Conservation (phyloP, 179 eudicot species). For the Camellia oleifera region DNA sequence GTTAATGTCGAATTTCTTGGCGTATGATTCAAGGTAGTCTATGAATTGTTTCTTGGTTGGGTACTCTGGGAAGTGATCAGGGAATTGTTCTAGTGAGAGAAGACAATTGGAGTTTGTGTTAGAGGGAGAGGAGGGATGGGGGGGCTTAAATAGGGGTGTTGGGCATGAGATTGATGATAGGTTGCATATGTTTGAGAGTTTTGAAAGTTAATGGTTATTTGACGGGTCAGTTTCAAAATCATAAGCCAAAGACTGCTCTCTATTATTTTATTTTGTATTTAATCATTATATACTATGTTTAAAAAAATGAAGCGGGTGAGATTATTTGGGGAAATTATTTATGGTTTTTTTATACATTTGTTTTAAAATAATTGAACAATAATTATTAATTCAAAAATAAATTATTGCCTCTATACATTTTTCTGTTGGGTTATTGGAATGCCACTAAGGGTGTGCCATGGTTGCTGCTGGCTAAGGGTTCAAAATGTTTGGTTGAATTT, state of each 20-base stretch:
- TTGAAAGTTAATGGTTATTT: constrained; percentile 15
- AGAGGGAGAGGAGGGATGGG: constrained; percentile 18
- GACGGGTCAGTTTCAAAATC: constrained; percentile 26
- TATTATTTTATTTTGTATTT: constrained; percentile 20
- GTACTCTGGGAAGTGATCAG: constrained; percentile 79
- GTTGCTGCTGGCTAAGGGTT: too few species aligned
- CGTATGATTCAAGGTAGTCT: constrained; percentile 73
- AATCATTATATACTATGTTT: constrained; percentile 10
- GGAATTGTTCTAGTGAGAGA: constrained; percentile 35
- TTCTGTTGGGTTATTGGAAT: too few species aligned
- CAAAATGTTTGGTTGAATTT: too few species aligned
- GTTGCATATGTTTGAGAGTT: constrained; percentile 26
- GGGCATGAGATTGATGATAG: constrained; percentile 9
- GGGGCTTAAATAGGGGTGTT: constrained; percentile 42
- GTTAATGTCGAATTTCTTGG: constrained; percentile 53
- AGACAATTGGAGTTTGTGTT: constrained; percentile 21
- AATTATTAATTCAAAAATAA: too few species aligned
- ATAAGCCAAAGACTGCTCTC: neutral
- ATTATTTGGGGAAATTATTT: too few species aligned
- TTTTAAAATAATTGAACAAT: too few species aligned
- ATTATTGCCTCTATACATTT: too few species aligned
- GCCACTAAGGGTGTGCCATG: too few species aligned
- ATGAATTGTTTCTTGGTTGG: constrained; percentile 80
- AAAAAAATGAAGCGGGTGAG: neutral
- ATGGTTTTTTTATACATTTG: too few species aligned